A percentile compares a stretch with the other conserved stretches of the same genome.
Evolutionary conservation across 2,329 filamentous ascomycete genomes (phyloP).

Genomic region (Penicillium sp.): DNA sequence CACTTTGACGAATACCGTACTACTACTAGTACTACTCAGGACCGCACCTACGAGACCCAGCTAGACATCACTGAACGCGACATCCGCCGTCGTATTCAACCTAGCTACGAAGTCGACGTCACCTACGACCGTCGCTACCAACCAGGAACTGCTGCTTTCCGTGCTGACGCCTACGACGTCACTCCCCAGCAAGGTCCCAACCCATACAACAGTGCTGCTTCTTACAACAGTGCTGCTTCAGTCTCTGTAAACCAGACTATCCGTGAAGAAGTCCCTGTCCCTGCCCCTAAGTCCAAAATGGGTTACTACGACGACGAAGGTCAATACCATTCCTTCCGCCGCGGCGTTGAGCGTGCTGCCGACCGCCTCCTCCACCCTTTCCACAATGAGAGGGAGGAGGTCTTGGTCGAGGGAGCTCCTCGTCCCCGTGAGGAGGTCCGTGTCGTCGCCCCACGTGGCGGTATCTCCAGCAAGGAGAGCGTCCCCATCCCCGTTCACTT

Average conservation of each 20-base stretch:
- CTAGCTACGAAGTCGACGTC: conserved; percentile 47
- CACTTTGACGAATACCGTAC: conserved; percentile 34
- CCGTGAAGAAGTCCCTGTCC: conserved; percentile 41
- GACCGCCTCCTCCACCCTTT: conserved; percentile 63
- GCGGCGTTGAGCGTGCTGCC: conserved; percentile 63
- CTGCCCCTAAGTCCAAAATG: conserved; percentile 58
- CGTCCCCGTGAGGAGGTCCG: conserved; percentile 47
- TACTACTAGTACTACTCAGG: conserved; percentile 24
- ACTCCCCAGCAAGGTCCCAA: conserved; percentile 45
- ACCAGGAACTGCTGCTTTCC: conserved; percentile 23
- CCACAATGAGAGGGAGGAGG: conserved; percentile 46
- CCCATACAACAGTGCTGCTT: conserved; percentile 30
- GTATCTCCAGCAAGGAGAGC: conserved; percentile 63
- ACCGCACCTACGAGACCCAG: conserved; percentile 44
- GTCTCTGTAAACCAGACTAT: conserved; percentile 52
- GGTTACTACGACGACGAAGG: conserved; percentile 78
- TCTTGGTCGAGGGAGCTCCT: conserved; percentile 39
- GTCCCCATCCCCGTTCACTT: conserved; percentile 99
- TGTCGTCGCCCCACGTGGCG: conserved; percentile 49
- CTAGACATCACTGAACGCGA: conserved; percentile 56
- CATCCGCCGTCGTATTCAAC: conserved; percentile 61
- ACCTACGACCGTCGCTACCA: conserved; percentile 37
- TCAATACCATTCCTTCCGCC: conserved; percentile 70
- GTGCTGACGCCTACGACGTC: conserved; percentile 23
- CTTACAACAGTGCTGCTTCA: conserved; percentile 41